Evolutionary conservation across 1,284 basidiomycete species (phyloP), one percentile per base, ranked within the genome.

Genomic region (Puccinia coronata): DNA sequence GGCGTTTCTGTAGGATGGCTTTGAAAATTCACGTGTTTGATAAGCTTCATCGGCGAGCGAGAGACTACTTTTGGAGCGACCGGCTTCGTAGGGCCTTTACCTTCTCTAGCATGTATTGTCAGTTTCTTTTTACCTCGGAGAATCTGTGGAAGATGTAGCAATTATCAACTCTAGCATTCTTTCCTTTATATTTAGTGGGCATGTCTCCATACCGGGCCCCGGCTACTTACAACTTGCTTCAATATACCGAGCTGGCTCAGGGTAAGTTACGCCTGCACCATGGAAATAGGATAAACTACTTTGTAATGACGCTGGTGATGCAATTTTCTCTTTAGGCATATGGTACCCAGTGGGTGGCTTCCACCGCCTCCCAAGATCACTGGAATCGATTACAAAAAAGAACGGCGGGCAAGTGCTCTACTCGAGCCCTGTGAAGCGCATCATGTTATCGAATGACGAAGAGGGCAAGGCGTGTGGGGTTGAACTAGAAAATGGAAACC

Each of bases 281-380:
- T 65, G 20, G 5, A 51, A 51, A 39, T 8, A 31, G 14, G 31
- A 12, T 39, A 36, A 31, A 41, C 18, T 8, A 34, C 31, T 25
- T 14, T n/a, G 8, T 20, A 67, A 23, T 67, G 63, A 43, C 63
- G 41, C 3, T 23, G 36, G 8, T 36, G 31, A 23, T 16, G 9
- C 55, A 5, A 25, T 67, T 41, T 36, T 20, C 49, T n/a, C 9
- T 23, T 86, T 86, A 83, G 88, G 88, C 2, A 88, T 89, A 77
- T 88, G 88, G 86, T 89, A 89, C 83, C 89, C 89, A 0, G 85
- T 86, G 53, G 89, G 89, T 23, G 89, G 89, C 2, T 89, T 89
- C 83, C 87, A 88, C 81, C 85, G 84, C 71, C 79, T 65, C 20
- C 59, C 72, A 28, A 53, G 47, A 61, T 63, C 88, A 2, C 85